Conservation (phyloP, 345 rosid species). For the Pugionium cornutum region DNA sequence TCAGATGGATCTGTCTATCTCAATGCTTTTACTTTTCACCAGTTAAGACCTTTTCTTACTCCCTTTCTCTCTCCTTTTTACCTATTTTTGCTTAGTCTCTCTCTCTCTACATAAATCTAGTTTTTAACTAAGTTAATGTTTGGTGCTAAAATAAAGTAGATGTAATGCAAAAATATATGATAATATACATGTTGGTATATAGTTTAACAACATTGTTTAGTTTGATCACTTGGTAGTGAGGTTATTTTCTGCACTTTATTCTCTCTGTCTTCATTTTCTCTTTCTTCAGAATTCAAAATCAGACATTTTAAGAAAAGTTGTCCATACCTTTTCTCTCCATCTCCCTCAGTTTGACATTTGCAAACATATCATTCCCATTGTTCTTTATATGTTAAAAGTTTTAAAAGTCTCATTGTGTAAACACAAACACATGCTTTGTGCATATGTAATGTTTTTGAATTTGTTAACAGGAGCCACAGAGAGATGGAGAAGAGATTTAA, state of each 20-base stretch:
- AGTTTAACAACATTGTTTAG: slow-evolving; percentile 14
- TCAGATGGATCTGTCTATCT: slow-evolving; percentile 58
- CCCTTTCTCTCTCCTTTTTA: neutral
- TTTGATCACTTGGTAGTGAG: neutral
- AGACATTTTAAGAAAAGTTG: slow-evolving; percentile 15
- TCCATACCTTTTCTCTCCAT: slow-evolving; percentile 17
- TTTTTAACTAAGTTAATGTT: neutral
- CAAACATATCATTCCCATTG: slow-evolving; percentile 30
- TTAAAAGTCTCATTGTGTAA: slow-evolving; percentile 11
- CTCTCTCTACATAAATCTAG: neutral
- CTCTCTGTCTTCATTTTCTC: slow-evolving; percentile 1
- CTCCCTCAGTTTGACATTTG: slow-evolving; percentile 18
- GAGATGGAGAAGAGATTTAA: slow-evolving; percentile 65
- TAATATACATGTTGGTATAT: slow-evolving; percentile 6
- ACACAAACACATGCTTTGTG: neutral
- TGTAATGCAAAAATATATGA: neutral
- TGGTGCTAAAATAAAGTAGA: too few species aligned
- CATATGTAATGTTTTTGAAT: slow-evolving; percentile 33
- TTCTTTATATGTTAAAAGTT: slow-evolving; percentile 25
- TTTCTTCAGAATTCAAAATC: slow-evolving; percentile 3
- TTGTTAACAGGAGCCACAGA: slow-evolving; percentile 47
- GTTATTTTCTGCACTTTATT: neutral
- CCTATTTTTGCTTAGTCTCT: slow-evolving; percentile 19
- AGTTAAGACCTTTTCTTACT: slow-evolving; percentile 49
- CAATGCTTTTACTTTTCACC: slow-evolving; percentile 65